Percentiles rank a stretch among this genome's conserved stretches.
These are phyloP conservation scores for Lenwebbia sp. DNA, from an alignment of 345 rosid species.

Conservation along the genomic window DNA sequence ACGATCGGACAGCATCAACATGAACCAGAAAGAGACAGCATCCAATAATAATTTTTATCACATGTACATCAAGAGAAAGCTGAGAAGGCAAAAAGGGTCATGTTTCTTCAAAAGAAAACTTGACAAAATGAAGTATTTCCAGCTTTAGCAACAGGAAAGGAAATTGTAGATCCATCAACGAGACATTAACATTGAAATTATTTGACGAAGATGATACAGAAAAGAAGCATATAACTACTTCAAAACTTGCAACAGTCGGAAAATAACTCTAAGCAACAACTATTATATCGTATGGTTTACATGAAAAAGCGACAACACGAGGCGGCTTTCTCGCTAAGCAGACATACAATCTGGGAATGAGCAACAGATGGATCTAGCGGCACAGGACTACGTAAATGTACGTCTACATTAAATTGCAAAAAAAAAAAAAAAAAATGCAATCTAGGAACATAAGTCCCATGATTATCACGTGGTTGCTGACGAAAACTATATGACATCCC, in stretches of 20 bases:
- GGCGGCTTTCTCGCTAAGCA: not conserved
- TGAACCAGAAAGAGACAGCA: not conserved
- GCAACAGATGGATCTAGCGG: not conserved
- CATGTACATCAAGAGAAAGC: not conserved
- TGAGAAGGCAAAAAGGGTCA: not conserved
- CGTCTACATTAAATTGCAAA: not conserved
- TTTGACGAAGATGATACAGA: not conserved
- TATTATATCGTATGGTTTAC: not conserved
- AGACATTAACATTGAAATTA: not conserved
- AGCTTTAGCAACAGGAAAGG: not conserved
- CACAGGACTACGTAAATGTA: not conserved
- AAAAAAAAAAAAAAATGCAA: not conserved
- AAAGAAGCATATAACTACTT: not conserved
- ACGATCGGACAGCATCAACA: not conserved
- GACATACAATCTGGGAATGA: not conserved
- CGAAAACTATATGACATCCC: conserved; percentile 5
- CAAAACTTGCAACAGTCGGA: not conserved
- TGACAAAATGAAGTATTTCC: not conserved
- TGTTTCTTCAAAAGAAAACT: not conserved
- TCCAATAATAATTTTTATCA: not conserved
- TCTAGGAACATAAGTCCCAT: not conserved
- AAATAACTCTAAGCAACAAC: not conserved
- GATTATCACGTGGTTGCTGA: not conserved
- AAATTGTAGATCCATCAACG: not conserved
- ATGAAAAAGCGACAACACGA: not conserved